Evolutionary conservation across 176 grass and related monocot species (phyloP).

Genomic region (Rhipidocladum racemiflorum): DNA sequence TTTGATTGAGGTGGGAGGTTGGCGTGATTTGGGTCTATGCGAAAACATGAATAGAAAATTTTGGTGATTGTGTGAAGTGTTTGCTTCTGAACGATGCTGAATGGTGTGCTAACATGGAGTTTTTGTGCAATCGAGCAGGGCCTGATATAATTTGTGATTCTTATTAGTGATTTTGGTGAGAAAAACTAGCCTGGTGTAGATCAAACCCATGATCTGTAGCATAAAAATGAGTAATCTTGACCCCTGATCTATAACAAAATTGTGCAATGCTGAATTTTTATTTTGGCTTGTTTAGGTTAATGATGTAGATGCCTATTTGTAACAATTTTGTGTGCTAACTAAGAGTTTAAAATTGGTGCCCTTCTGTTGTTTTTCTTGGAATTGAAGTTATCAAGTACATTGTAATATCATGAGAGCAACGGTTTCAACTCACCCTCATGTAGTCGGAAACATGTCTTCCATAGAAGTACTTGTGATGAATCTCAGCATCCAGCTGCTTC

Average conservation of each 20-base stretch:
- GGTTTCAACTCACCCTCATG: slow-evolving; percentile 55
- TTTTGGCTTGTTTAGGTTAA: background rate
- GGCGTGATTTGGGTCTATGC: slow-evolving; percentile 5
- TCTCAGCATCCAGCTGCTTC: slow-evolving; percentile 61
- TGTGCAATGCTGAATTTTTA: background rate
- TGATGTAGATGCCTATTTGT: background rate
- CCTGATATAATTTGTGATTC: background rate
- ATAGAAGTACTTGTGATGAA: slow-evolving; percentile 75
- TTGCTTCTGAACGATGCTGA: background rate
- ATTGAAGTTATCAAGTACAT: background rate
- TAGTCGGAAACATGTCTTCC: slow-evolving; percentile 75
- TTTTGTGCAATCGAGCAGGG: background rate
- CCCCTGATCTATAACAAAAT: background rate
- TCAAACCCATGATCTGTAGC: background rate
- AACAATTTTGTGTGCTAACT: background rate
- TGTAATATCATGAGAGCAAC: background rate
- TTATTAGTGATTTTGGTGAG: background rate
- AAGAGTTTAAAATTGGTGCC: background rate
- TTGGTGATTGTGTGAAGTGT: background rate
- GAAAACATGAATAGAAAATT: background rate
- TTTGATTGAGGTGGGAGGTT: slow-evolving; percentile 14
- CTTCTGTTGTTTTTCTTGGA: background rate
- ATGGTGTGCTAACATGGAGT: background rate
- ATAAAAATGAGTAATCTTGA: background rate
- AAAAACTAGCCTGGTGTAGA: background rate